phyloP scores from a whole-genome alignment of 2,329 filamentous ascomycete genomes.

The Akanthomyces lecanii region DNA sequence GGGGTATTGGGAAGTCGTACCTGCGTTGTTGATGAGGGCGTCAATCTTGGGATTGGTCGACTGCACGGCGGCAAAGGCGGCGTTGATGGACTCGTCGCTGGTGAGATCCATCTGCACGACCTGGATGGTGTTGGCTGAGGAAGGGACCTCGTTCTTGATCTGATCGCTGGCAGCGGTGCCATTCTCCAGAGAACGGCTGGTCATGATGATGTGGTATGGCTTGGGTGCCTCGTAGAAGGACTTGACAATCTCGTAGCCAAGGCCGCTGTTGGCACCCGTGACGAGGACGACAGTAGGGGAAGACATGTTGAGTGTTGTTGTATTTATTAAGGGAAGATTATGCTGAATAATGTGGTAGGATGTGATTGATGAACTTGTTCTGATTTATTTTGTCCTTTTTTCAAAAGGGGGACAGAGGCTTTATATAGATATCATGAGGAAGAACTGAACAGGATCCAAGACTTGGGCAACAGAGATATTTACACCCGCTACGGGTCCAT shows the following conservation, averaged over 20 bases:
- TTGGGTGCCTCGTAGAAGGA: neutral
- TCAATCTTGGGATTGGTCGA: constrained; percentile 28
- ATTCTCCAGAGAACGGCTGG: constrained; percentile 45
- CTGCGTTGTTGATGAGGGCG: constrained; percentile 32
- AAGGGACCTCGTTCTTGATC: constrained; percentile 36
- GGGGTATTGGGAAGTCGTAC: constrained; percentile 21
- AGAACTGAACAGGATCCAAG: neutral
- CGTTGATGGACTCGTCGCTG: constrained; percentile 30
- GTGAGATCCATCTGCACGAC: constrained; percentile 30
- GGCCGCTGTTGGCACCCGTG: constrained; percentile 4
- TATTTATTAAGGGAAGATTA: neutral
- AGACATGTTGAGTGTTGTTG: neutral
- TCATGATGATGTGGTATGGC: constrained; percentile 51
- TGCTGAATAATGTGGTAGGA: neutral
- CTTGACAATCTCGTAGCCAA: constrained; percentile 6
- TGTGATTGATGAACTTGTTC: neutral
- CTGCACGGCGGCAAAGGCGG: constrained; percentile 26
- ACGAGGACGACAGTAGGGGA: constrained; percentile 2
- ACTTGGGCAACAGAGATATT: neutral
- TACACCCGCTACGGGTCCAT: neutral
- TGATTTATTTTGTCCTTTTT: neutral
- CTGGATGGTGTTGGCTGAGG: constrained; percentile 37
- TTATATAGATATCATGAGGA: neutral
- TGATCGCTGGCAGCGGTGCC: constrained; percentile 40
- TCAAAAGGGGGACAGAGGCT: neutral